Evolutionary conservation across 306 rosid genomes (phyloP), one percentile per base, ranked within the genome.

Genomic region (Casuarina glauca): DNA sequence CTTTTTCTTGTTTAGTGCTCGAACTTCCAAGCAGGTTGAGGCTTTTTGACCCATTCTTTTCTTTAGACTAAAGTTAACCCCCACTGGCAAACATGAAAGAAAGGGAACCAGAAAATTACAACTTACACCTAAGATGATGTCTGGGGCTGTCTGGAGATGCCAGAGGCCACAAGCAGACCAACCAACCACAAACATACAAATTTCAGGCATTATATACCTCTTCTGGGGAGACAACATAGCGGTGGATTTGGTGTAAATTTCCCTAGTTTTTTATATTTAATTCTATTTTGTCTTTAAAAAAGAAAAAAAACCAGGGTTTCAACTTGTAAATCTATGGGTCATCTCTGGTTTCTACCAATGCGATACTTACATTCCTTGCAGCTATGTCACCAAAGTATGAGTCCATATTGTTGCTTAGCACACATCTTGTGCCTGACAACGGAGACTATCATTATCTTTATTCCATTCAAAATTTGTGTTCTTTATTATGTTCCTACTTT

Each of bases 11-110:
- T 73, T 82, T 85, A 74, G 53, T 83, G 88, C 91, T 84, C 88
- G 87, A 84, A 86, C 83, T 79, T 88, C 88, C 84, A 80, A 84
- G 87, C 82, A 83, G 91, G 81, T 93, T 51, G 70, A 73, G 58
- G 45, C 76, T 67, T 84, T 79, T 78, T 89, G 87, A 85, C 85
- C 94, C 77, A 79, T 75, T 62, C 5, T 52, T 85, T 53, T 50
- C 79, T 86, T 85, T 76, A 69, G 70, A 64, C 73, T 64, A 63
- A 75, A 61, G 69, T 32, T 84, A 82, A 80, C 82, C 77, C 75
- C 85, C 79, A 74, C 58, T 79, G 74, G 77, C 77, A 81, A 79
- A 70, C 86, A 77, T 78, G 83, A 77, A 81, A 74, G 70, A 69
- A 80, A 83, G 79, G 70, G 63, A 48, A 79, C 66, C 74, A 36